A percentile compares a stretch with the other conserved stretches of the same genome.
phyloP scores from a whole-genome alignment of 371 early-diverging fungal species.

The Batkoa obscura region DNA sequence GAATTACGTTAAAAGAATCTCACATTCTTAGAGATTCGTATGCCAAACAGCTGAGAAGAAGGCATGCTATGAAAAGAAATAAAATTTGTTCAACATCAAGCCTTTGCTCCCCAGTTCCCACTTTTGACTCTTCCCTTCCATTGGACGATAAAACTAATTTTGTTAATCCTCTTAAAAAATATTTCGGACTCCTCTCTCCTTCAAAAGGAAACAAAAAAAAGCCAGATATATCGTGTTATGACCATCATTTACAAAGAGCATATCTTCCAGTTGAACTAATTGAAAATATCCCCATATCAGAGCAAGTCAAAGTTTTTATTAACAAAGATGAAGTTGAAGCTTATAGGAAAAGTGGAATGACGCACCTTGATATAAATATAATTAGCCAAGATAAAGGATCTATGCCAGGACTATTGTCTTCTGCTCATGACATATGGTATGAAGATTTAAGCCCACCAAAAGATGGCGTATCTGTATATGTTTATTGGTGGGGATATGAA shows the following conservation, averaged over 20 bases:
- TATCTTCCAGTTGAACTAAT: not conserved
- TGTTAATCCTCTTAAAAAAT: no score
- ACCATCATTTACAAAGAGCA: not conserved
- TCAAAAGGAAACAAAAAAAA: not conserved
- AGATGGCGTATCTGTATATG: slow-evolving; percentile 5
- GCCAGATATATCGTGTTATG: not conserved
- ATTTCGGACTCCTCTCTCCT: not conserved
- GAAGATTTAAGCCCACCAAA: not conserved
- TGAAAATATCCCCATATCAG: not conserved
- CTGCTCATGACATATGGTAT: slow-evolving; percentile 2
- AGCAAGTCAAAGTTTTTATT: not conserved
- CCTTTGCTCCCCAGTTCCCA: not conserved
- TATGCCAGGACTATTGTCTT: not conserved
- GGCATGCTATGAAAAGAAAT: not conserved
- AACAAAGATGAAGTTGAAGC: not conserved
- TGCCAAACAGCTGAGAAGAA: not conserved
- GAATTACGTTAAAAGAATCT: not conserved
- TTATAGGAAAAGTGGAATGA: not conserved
- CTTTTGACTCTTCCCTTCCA: not conserved
- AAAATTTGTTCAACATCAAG: not conserved
- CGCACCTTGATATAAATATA: not conserved
- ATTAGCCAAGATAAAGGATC: no score
- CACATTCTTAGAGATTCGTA: not conserved
- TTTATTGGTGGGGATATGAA: slow-evolving; percentile 7
- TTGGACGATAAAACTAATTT: not conserved